Percentiles rank a stretch among this genome's conserved stretches.
Evolutionary conservation across 495 filamentous ascomycete genomes (phyloP).

Genomic region (Aspergillus cristatus): DNA sequence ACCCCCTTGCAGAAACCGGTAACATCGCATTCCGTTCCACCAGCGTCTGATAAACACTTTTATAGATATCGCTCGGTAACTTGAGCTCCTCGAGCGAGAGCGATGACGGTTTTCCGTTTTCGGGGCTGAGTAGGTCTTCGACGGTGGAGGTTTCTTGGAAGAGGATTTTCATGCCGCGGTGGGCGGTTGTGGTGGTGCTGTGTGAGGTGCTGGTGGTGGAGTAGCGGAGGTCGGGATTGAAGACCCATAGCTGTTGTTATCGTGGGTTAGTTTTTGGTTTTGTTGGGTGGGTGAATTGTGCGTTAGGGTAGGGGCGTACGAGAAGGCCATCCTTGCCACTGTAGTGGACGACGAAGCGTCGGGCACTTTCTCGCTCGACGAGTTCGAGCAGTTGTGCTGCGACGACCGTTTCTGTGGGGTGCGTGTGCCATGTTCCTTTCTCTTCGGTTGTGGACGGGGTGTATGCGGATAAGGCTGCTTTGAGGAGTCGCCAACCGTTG

Average conservation of each 20-base stretch:
- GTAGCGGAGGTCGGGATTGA: slow-evolving; percentile 60
- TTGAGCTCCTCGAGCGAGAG: slow-evolving; percentile 57
- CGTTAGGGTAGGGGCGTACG: slow-evolving; percentile 21
- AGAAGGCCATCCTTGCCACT: slow-evolving; percentile 29
- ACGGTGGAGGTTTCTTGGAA: slow-evolving; percentile 45
- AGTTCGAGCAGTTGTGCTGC: slow-evolving; percentile 42
- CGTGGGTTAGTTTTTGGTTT: too few relatives aligned
- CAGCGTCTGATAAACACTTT: slow-evolving; percentile 33
- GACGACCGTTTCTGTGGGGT: slow-evolving; percentile 41
- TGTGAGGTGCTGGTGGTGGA: slow-evolving; percentile 36
- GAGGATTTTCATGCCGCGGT: slow-evolving; percentile 58
- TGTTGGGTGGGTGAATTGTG: too few relatives aligned
- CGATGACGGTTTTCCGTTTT: slow-evolving; percentile 28
- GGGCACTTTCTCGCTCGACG: slow-evolving; percentile 38
- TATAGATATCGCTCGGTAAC: slow-evolving; percentile 42
- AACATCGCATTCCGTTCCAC: slow-evolving; percentile 42
- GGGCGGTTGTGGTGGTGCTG: slow-evolving; percentile 19
- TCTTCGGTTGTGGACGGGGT: neutral
- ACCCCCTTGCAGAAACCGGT: slow-evolving; percentile 44
- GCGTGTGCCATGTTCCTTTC: slow-evolving; percentile 20
- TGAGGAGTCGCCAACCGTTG: slow-evolving; percentile 40
- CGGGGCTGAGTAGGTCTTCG: slow-evolving; percentile 43
- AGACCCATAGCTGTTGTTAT: slow-evolving; percentile 52
- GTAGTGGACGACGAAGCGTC: slow-evolving; percentile 39
- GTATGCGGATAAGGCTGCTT: slow-evolving; percentile 36